phyloP scores from a whole-genome alignment of 2,329 filamentous ascomycete species.

The Colletotrichum sp. region DNA sequence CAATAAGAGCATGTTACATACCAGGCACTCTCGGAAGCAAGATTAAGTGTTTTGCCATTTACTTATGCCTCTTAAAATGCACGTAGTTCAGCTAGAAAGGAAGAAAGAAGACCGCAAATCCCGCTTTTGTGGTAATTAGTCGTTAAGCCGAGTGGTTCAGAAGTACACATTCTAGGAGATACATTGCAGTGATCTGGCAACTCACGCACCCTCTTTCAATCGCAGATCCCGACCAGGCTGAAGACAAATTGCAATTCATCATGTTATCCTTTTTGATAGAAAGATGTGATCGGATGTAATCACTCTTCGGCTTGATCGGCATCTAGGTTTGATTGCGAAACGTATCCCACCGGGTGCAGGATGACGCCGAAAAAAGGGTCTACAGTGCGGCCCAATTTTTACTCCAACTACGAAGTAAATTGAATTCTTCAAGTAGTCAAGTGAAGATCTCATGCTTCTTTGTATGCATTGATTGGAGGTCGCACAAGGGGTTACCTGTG shows the following conservation, averaged over 20 bases:
- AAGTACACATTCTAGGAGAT: accelerated
- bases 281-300: accelerated
- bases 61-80: background rate
- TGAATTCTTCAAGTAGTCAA: background rate
- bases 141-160: accelerated
- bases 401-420: background rate
- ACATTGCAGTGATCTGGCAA: background rate
- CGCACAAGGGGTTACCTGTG: background rate
- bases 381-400: background rate
- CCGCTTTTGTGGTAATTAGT: background rate
- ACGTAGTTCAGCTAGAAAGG: accelerated
- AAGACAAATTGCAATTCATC: background rate
- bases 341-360: background rate
- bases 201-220: background rate
- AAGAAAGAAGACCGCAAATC: background rate
- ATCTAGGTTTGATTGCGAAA: background rate
- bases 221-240: too few relatives aligned
- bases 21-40: background rate
- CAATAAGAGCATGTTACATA: background rate
- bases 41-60: background rate
- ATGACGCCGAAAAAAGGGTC: background rate
- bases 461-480: background rate
- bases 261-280: background rate
- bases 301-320: background rate
- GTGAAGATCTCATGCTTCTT: background rate